Percentiles rank a stretch among this genome's conserved stretches.
Evolutionary conservation across 345 rosid species (phyloP).

Genomic region (Linum usitatissimum): DNA sequence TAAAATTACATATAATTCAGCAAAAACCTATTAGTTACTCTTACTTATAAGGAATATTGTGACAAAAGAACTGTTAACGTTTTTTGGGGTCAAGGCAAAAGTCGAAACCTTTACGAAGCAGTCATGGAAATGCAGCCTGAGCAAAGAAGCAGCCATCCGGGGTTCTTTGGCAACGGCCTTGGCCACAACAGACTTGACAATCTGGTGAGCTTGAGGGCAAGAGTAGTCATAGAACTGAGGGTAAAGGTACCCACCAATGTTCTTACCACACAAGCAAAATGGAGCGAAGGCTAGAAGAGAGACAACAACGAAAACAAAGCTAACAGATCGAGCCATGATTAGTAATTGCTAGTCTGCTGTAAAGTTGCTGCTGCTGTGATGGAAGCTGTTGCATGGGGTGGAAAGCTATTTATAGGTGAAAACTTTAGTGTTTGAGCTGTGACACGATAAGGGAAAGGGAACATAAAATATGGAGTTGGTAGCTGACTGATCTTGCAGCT

Average conservation of each 20-base stretch:
- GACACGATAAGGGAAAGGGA: slow-evolving; percentile 11
- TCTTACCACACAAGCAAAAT: slow-evolving; percentile 27
- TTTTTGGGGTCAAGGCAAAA: neutral
- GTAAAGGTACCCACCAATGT: slow-evolving; percentile 23
- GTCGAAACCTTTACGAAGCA: slow-evolving; percentile 23
- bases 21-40: neutral
- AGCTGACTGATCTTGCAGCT: slow-evolving; percentile 13
- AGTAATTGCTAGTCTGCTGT: neutral
- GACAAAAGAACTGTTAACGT: neutral
- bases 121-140: slow-evolving; percentile 27
- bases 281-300: slow-evolving; percentile 43
- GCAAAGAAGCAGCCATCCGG: slow-evolving; percentile 27
- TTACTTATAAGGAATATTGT: too few species aligned
- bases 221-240: slow-evolving; percentile 24
- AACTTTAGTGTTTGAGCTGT: slow-evolving; percentile 9
- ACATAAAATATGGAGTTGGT: slow-evolving; percentile 32
- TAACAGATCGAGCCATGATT: slow-evolving; percentile 29
- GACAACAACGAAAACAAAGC: slow-evolving; percentile 24
- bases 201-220: slow-evolving; percentile 19
- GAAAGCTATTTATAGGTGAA: slow-evolving; percentile 26
- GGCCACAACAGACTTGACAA: slow-evolving; percentile 21
- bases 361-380: slow-evolving; percentile 14
- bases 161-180: slow-evolving; percentile 23
- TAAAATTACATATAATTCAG: too few species aligned
- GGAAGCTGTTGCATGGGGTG: slow-evolving; percentile 3